phyloP scores from a whole-genome alignment of 2,329 filamentous ascomycete species.

The Ophiostoma novo-ulmi region DNA sequence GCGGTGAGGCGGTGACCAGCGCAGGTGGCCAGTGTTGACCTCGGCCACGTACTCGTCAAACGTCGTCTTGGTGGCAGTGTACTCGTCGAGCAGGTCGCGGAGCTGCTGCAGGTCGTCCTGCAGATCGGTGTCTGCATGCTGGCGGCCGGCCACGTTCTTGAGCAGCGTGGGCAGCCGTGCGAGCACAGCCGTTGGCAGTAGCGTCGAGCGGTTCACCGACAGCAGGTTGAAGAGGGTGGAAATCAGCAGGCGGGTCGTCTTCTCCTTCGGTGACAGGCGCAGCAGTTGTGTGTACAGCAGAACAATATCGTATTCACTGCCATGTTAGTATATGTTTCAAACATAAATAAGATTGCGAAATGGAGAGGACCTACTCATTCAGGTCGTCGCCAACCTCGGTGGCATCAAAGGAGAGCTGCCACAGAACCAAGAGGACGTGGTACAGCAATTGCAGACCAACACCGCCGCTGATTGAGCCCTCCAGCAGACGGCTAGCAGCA shows the following conservation, averaged over 20 bases:
- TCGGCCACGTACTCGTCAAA: constrained; percentile 89
- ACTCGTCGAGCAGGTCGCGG: constrained; percentile 60
- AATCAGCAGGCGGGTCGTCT: constrained; percentile 86
- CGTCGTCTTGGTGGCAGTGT: constrained; percentile 66
- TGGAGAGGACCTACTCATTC: constrained; percentile 62
- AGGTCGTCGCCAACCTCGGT: constrained; percentile 67
- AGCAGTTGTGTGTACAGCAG: constrained; percentile 88
- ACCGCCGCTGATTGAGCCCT: constrained; percentile 65
- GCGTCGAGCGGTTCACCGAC: constrained; percentile 60
- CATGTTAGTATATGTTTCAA: neutral
- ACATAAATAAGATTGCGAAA: neutral
- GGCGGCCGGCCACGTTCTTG: constrained; percentile 56
- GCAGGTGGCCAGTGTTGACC: constrained; percentile 76
- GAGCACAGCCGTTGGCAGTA: constrained; percentile 79
- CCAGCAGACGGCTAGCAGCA: constrained; percentile 40
- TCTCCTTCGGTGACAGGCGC: constrained; percentile 91
- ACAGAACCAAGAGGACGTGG: constrained; percentile 85
- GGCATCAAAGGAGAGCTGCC: constrained; percentile 95
- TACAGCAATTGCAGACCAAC: constrained; percentile 91
- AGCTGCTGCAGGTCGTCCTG: constrained; percentile 57
- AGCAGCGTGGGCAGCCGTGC: constrained; percentile 70
- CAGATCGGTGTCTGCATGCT: constrained; percentile 60
- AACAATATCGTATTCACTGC: constrained; percentile 85
- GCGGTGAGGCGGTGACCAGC: constrained; percentile 88
- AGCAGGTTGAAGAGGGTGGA: constrained; percentile 88